Base-by-base conservation (phyloP, 306 rosid genomes). In the Lathyrus aphaca region DNA sequence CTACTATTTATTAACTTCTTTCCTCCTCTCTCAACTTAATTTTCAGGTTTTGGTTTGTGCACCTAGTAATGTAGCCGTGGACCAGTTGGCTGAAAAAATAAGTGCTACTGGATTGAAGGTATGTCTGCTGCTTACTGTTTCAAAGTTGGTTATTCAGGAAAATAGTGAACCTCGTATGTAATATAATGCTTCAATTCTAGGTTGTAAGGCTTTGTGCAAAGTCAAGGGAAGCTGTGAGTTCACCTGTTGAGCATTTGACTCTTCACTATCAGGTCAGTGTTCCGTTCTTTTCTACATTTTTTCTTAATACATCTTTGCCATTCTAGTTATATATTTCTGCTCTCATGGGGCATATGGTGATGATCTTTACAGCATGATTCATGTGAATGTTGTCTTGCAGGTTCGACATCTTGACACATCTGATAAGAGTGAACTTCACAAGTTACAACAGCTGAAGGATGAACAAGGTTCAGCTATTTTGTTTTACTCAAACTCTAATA, bases 361-460 rank as follows among this genome's bases (percentile, higher is more conserved):
- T 39, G 42, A 39, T 44, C 32, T 6, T 35, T 64, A 43, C 45
- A 40, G 60, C 65, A 27, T 68, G 79, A 48, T 72, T 39, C 37
- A 58, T 69, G 27, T 76, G 61, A 60, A 64, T 79, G 43, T 23
- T 68, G 58, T 55, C 15, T 69, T 75, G 58, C 82, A 95, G 99
- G 99, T 95, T 83, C 93, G 97, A 37, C 97, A 95, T 89, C 93
- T 95, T 55, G 99, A 95, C 87, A 95, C 97, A 45, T 95, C 99
- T 39, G 99, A 95, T 77, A 95, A 91, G 78, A 95, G 99, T 82
- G 99, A 95, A 77, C 99, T 95, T 51, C 83, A 95, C 80, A 95
- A 91, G 84, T 76, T 95, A 68, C 99, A 95, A 68, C 96, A 84
- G 78, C 81, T 95, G 84, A 95, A 95, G 83, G 99, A 95, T 78